Evolutionary conservation across 371 early-diverging fungal species (phyloP), one percentile per base, ranked within the genome.

Genomic region (Mucor lusitanicus): DNA sequence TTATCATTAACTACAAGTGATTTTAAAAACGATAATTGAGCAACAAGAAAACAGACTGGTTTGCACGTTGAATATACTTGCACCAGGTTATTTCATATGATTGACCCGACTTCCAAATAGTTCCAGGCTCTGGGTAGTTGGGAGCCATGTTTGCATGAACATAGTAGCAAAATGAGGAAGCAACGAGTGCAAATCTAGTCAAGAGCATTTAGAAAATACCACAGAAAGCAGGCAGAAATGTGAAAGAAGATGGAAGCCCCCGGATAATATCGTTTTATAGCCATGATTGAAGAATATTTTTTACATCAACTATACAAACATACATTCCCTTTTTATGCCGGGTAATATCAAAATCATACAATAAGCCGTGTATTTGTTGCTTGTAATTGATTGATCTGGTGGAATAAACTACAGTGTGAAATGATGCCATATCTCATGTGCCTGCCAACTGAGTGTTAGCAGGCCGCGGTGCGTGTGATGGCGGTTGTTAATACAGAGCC

Each of bases 101-200:
- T 68, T 77, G 58, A 46, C 81, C 81, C 17, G 62, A 61, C 37
- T 69, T 76, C 84, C 84, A 83, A 37, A 81, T 67, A 19, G 84
- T 83, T 25, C 79, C 81, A 37, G 84, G 84, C 39, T 76, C 79
- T 46, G 84, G 84, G 53, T 74, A 70, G 35, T 70, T 75, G 8
- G 84, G 84, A 39, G 84, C 72, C 60, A 83, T 70, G 53, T 65
- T 48, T 25, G 73, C 74, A 11, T 59, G 25, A 17, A 64, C 73
- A 56, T 58, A 57, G 0, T 30, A 30, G 40, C 60, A 67, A 37
- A 37, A 21, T 19, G 57, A 15, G 11, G 37, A 59, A 17, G 23
- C 27, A 39, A 40, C 35, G 17, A 68, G 59, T 12, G 44, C 15
- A 28, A 62, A 3, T 25, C 27, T 56, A 40, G 46, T 25, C 15